These are phyloP conservation scores for Rhododendron mucronatum DNA, from an alignment of 148 eudicot species.

Conservation along the genomic window DNA sequence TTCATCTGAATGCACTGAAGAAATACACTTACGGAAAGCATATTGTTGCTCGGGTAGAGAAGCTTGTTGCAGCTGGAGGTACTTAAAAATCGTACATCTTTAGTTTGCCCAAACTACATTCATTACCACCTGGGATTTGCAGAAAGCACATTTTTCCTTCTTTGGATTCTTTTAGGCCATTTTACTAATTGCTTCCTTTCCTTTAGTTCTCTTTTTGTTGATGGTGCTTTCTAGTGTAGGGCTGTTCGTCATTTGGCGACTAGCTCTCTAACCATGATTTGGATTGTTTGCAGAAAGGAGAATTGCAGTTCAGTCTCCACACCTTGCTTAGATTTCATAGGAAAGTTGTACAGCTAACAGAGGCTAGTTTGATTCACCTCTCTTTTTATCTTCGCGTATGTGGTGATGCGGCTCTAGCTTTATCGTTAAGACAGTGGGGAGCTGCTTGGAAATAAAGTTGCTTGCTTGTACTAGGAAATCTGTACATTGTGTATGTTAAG, in stretches of 20 bases:
- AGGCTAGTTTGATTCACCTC: conserved; percentile 38
- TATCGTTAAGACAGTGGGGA: conserved; percentile 16
- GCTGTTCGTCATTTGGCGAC: not conserved
- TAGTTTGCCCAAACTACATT: not conserved
- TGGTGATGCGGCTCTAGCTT: conserved; percentile 28
- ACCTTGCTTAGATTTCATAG: conserved; percentile 34
- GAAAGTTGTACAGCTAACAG: conserved; percentile 76
- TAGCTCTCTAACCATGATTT: conserved; percentile 4
- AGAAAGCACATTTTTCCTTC: not conserved
- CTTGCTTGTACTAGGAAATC: conserved; percentile 53
- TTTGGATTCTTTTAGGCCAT: not conserved
- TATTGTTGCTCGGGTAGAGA: conserved; percentile 94
- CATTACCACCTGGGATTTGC: not conserved
- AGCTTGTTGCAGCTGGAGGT: conserved; percentile 98
- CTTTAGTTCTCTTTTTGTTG: not conserved
- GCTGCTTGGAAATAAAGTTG: conserved; percentile 62
- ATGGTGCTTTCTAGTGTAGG: not conserved
- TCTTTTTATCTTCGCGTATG: conserved; percentile 4
- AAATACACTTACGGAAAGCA: conserved; percentile 95
- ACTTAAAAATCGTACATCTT: not conserved
- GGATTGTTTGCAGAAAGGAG: conserved; percentile 53
- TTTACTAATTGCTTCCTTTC: not conserved
- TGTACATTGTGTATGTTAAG: conserved; percentile 80
- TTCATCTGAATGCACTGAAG: conserved; percentile 84
- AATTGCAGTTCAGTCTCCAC: conserved; percentile 44